Base-by-base conservation (phyloP, 148 eudicot species). In the Heliamphora exappendiculata region DNA sequence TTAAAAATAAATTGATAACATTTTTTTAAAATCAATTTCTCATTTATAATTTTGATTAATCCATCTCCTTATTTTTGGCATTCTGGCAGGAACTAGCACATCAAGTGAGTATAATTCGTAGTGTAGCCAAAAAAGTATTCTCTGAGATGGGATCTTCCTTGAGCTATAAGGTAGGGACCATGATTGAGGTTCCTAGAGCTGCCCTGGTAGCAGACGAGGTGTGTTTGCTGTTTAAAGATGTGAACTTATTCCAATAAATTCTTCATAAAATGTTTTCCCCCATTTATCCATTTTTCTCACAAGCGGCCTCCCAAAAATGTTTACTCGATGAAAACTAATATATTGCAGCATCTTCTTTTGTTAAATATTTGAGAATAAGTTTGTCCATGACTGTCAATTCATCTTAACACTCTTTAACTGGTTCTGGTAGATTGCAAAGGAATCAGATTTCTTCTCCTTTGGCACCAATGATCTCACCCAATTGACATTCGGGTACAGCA, bases 131-230 rank as follows among this genome's bases (percentile, higher is more conserved):
- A 37, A 88, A 81, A 67, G 98, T 95, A 33, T 95, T 95, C 76
- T 47, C 90, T 7, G 98, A 95, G 82, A 91, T 86, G 86, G 92
- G 91, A 24, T 74, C 89, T 54, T 75, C 98, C 16, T 57, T 95
- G 73, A 74, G 49, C 76, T 95, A 85, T 79, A 93, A 88, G 84
- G 96, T 95, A 11, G 99, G 99, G 60, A 95, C 99, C 36, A 95
- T 95, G 99, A 95, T 95, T 60, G 99, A 95, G 85, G 86, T 93
- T 71, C 99, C 99, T 14, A 81, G 98, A 81, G 99, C 99, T 71
- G 98, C 99, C 81, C 77, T 96, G 26, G 87, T 96, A 72, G 99
- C 99, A 20, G 99, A 96, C 78, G 99, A 96, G 99, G 99, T 96
- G 87, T 45, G 54, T 75, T 31, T 62, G 33, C 22, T 14, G 67